Base-by-base conservation (phyloP, 2,329 filamentous ascomycete species). In the Arachnomyces sp. region DNA sequence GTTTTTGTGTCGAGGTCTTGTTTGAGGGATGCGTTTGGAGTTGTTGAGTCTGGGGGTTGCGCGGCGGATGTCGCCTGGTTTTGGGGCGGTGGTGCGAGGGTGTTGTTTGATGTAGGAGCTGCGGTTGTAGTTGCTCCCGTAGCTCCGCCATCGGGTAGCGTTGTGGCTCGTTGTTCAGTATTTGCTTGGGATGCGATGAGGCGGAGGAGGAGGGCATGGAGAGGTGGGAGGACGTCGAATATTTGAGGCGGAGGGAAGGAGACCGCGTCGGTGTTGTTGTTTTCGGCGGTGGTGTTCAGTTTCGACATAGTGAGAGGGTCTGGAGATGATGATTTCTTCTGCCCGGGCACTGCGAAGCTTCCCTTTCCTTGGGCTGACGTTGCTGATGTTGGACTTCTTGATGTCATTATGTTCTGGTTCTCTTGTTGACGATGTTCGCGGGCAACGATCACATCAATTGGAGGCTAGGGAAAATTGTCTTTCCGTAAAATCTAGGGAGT, bases 211-310 rank as follows among this genome's bases (percentile, higher is more conserved):
- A 94, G 78, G 44, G 80, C 74, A 55, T 86, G 82, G 39, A 95
- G 78, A 55, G 88, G 80, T 17, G 88, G 86, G 39, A 94, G 76
- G 51, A 87, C 78, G 68, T 95, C 89, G 67, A 95, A 86, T 36
- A 80, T 79, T 62, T 89, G 82, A 18, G 89, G 84, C 36, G 85
- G 77, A 46, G 92, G 83, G 41, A 82, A 78, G 2, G 75, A 66
- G 17, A 55, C 52, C 32, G 54, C 37, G 38, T 25, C 39, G 32
- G 15, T 34, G 18, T 16, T 32, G 28, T 39, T 34, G 36, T 16
- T 28, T n/a, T 18, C 29, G 36, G 7, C 16, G 17, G 15, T 36
- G 36, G n/a, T 25, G 25, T 18, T 38, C 36, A 25, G 13, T 14
- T 16, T 43, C 29, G 33, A 29, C 17, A 28, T 40, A 13, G 42